Evolutionary conservation across 2,329 filamentous ascomycete species (phyloP), one percentile per base, ranked within the genome.

Genomic region (Aspergillus flavus): DNA sequence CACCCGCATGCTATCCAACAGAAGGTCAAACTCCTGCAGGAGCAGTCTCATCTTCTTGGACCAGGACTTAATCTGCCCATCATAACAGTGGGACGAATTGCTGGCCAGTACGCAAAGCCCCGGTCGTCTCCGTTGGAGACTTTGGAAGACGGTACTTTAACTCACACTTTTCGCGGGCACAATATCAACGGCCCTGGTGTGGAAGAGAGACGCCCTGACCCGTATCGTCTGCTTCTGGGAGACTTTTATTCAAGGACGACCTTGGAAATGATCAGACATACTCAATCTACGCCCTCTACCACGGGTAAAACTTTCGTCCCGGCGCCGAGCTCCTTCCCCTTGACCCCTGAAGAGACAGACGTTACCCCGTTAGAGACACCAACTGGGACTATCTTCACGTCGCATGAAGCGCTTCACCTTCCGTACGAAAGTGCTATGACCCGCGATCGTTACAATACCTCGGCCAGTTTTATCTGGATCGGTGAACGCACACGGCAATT

Each of bases 391-490:
- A 61, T 58, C 30, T 64, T 58, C 23, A 64, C 62, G 1, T 64
- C 62, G 1, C 62, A 64, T 21, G 62, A 64, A 23, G 62, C 62
- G 6, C 54, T 64, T 3, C 62, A 64, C 48, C n/a, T 64, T 12
- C 62, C 62, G 1, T 64, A 64, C 14, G 62, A 64, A 12, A 52
- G 53, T 16, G 55, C 62, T 10, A 53, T 64, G 41, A 94, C 79
- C 87, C 96, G 65, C 87, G 94, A 90, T 72, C 94, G 91, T 85
- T 97, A 94, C 81, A 90, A 96, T 80, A 97, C 93, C 0, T 95
- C 92, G 5, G 92, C 92, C 0, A 94, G 97, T 75, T 97, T 97
- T 81, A 86, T 97, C 74, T 97, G 94, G 94, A 94, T 97, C 70
- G 94, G 94, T 62, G 94, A 97, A 79, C 91, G 94, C 68, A 97